Evolutionary conservation across 805 yeast species (phyloP), one percentile per base, ranked within the genome.

Genomic region (Komagataella kurtzmanii): DNA sequence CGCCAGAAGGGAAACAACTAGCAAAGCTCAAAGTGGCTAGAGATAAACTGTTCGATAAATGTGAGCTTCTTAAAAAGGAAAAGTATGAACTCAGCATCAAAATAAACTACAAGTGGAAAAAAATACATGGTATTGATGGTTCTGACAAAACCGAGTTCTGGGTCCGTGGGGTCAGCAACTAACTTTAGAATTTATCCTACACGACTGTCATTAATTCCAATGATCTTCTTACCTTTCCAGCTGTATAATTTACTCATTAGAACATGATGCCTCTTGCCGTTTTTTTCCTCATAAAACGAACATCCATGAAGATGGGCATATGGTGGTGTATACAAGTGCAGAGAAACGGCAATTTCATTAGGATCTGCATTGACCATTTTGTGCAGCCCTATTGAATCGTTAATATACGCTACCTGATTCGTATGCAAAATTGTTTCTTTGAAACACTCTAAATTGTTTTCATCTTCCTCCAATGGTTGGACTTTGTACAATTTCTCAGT

Each of bases 291-390:
- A 57, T 71, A 76, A 66, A 66, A 68, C 49, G 71, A 63, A 54
- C 80, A 78, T 18, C 81, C 82, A 59, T 74, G 76, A 61, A 76
- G 69, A 50, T 81, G 68, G 3, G 88, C 90, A 62, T 81, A 81
- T 7, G 90, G 88, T 6, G 90, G 89, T 6, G 89, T 82, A 66
- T 84, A 84, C 51, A 84, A 71, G 63, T 84, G 90, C 62, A 84
- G 71, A 46, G 85, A 76, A 14, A 84, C 78, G 10, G 86, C 79
- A 19, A 68, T 63, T 44, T 69, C 70, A 18, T 66, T 60, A 0
- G 67, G 48, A 44, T 55, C 57, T 6, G 73, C 73, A 61, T 84
- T 84, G 46, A 70, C 65, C 61, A 84, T 81, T 56, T 76, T 69
- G 65, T 84, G 91, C 52, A 81, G 68, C 1, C 90, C 91, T 48